Evolutionary conservation across 2,329 filamentous ascomycete species (phyloP).

Genomic region (Coniella vitis): DNA sequence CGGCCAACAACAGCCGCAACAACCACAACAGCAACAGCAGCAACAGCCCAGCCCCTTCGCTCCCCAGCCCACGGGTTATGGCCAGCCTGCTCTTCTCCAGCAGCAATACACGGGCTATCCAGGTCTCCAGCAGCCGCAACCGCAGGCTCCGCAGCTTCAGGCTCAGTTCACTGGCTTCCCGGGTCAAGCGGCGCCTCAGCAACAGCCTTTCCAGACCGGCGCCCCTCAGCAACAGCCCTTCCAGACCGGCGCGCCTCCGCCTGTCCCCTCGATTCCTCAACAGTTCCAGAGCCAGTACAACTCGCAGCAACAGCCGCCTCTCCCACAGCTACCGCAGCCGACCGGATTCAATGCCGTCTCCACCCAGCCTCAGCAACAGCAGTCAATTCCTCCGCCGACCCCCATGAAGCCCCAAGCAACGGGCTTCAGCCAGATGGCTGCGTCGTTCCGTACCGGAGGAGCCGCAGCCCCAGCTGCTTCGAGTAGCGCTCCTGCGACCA

Average conservation of each 20-base stretch:
- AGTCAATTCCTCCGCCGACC: constrained; percentile 42
- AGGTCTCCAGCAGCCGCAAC: constrained; percentile 46
- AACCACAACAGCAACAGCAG: constrained; percentile 38
- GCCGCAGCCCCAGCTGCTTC: constrained; percentile 35
- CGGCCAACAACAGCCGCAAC: constrained; percentile 30
- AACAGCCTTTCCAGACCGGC: constrained; percentile 17
- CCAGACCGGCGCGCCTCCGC: constrained; percentile 50
- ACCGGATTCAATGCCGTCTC: constrained; percentile 40
- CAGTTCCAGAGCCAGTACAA: constrained; percentile 55
- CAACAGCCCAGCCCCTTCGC: constrained; percentile 48
- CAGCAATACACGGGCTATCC: constrained; percentile 57
- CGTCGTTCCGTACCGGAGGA: constrained; percentile 53
- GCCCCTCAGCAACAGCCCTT: constrained; percentile 52
- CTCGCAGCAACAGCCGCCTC: constrained; percentile 44
- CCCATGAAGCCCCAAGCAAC: constrained; percentile 61
- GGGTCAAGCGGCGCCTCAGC: constrained; percentile 48
- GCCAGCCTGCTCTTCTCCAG: constrained; percentile 42
- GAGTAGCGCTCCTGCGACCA: constrained; percentile 41
- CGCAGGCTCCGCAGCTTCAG: constrained; percentile 54
- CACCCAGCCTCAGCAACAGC: constrained; percentile 39
- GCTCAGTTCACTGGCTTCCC: constrained; percentile 64
- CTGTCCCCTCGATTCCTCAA: constrained; percentile 50
- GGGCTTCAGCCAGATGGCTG: constrained; percentile 60
- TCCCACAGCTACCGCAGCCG: constrained; percentile 35
- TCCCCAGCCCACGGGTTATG: constrained; percentile 55